Evolutionary conservation across 2,329 filamentous ascomycete species (phyloP), one percentile per base, ranked within the genome.

Genomic region (Aquanectria penicillioides): DNA sequence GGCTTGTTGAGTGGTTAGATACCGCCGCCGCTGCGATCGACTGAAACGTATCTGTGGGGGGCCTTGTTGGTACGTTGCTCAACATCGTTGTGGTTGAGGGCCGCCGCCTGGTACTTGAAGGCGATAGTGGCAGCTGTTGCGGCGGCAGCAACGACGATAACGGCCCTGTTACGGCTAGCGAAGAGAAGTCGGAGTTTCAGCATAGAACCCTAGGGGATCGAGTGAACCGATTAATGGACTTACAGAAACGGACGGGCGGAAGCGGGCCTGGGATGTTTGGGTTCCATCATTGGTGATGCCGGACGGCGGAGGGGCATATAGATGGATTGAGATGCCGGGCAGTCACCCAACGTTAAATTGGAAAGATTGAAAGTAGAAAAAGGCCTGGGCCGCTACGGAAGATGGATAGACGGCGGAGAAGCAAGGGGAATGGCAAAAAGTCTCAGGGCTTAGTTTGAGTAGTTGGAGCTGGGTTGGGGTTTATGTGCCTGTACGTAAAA

Each of bases 21-120:
- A 0, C 79, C 79, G 1, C 79, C 80, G 4, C 82, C 82, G 65
- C 81, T 84, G 20, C 82, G 78, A 52, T 84, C 82, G 54, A 84
- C 82, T 54, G 76, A 80, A 53, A 84, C 81, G 68, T 83, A 81
- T 46, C 78, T 74, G 60, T 77, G 77, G 20, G 74, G 73, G 5
- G 70, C 66, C 31, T 71, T 70, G 55, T 64, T 63, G 25, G 70
- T 73, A 67, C 73, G 74, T 72, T 81, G 79, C 33, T 75, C 76
- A 26, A 71, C 57, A 64, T 83, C 81, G 73, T 82, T 82, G 53
- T 73, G 71, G 33, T 69, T 71, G 23, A 80, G 62, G 4, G 73
- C 70, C 25, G 70, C 61, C 26, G 78, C 72, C 34, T 75, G 69
- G 68, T 78, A 79, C 36, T 63, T 69, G 62, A 74, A 70, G 48